Percentiles rank a stretch among this genome's conserved stretches.
phyloP scores from a whole-genome alignment of 257 asterid species.

The Agastache rugosa region DNA sequence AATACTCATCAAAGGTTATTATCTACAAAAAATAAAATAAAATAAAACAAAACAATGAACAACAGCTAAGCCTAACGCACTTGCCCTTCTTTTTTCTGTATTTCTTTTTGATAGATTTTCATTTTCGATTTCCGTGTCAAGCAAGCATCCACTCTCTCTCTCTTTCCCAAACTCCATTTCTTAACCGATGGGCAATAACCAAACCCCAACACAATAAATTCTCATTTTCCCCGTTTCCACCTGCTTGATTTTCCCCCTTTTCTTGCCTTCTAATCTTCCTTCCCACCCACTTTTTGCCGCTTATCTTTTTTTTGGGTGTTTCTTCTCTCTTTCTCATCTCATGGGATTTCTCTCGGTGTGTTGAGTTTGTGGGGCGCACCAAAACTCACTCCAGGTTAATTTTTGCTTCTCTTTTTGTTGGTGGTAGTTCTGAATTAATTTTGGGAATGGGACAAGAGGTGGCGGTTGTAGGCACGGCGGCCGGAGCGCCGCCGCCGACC shows the following conservation, averaged over 20 bases:
- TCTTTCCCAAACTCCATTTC: slow-evolving; percentile 32
- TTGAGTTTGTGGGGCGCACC: slow-evolving; percentile 38
- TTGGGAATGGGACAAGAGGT: slow-evolving; percentile 60
- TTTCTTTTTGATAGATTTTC: slow-evolving; percentile 52
- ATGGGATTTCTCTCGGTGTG: slow-evolving; percentile 31
- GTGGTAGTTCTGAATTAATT: slow-evolving; percentile 12
- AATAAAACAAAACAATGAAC: slow-evolving; percentile 21
- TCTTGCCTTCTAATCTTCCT: slow-evolving; percentile 68
- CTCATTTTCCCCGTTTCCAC: slow-evolving; percentile 26
- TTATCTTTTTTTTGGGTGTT: not conserved
- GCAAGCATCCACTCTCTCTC: slow-evolving; percentile 71
- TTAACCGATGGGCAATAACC: slow-evolving; percentile 64
- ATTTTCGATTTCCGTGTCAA: slow-evolving; percentile 98
- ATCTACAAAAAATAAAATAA: not conserved
- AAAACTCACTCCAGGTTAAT: slow-evolving; percentile 17
- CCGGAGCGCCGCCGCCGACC: slow-evolving; percentile 67
- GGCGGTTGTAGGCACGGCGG: slow-evolving; percentile 42
- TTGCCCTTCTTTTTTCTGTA: slow-evolving; percentile 11
- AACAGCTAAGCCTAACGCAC: slow-evolving; percentile 48
- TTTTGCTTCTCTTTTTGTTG: slow-evolving; percentile 3
- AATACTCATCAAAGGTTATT: slow-evolving; percentile 10
- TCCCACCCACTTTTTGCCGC: slow-evolving; percentile 40
- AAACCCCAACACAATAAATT: slow-evolving; percentile 39
- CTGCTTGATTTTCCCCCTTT: slow-evolving; percentile 40
- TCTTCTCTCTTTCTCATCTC: not conserved